Evolutionary conservation across 2,329 filamentous ascomycete species (phyloP).

Genomic region (Dichotomopilus funicola): DNA sequence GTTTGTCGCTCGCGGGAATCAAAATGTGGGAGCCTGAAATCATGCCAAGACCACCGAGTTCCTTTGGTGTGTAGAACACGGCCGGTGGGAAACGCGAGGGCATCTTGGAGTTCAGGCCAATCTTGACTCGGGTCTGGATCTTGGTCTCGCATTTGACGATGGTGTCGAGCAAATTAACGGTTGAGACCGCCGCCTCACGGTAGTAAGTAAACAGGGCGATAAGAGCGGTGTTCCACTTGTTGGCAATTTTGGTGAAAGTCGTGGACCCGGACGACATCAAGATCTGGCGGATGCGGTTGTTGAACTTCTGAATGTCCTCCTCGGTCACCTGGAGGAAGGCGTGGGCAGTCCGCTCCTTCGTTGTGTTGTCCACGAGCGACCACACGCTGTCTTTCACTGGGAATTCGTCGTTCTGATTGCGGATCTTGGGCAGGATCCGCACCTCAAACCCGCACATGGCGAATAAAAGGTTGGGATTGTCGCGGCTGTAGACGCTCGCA

Average conservation of each 20-base stretch:
- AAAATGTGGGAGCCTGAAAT: slow-evolving; percentile 97
- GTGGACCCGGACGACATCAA: slow-evolving; percentile 99
- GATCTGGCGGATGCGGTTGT: slow-evolving; percentile 96
- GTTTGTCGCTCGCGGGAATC: slow-evolving; percentile 94
- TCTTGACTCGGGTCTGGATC: slow-evolving; percentile 98
- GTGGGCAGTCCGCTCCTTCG: slow-evolving; percentile 93
- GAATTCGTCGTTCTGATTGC: slow-evolving; percentile 94
- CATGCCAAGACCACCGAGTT: slow-evolving; percentile 95
- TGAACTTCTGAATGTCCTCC: slow-evolving; percentile 97
- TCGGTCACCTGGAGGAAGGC: slow-evolving; percentile 97
- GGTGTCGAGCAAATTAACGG: slow-evolving; percentile 86
- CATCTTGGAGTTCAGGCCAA: slow-evolving; percentile 98
- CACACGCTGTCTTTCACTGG: slow-evolving; percentile 96
- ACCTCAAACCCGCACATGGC: slow-evolving; percentile 99
- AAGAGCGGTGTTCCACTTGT: slow-evolving; percentile 98
- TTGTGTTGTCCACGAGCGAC: slow-evolving; percentile 93
- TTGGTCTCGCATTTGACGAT: slow-evolving; percentile 99
- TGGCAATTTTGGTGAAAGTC: slow-evolving; percentile 98
- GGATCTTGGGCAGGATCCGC: slow-evolving; percentile 87
- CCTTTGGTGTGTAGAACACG: slow-evolving; percentile 98
- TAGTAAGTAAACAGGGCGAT: slow-evolving; percentile 99
- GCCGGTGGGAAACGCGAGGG: slow-evolving; percentile 96
- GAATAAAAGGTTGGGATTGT: slow-evolving; percentile 95
- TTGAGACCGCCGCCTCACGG: slow-evolving; percentile 92
- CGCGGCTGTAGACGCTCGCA: slow-evolving; percentile 92